Evolutionary conservation across 495 filamentous ascomycete genomes (phyloP), one percentile per base, ranked within the genome.

Genomic region (Friedmanniomyces endolithicus): DNA sequence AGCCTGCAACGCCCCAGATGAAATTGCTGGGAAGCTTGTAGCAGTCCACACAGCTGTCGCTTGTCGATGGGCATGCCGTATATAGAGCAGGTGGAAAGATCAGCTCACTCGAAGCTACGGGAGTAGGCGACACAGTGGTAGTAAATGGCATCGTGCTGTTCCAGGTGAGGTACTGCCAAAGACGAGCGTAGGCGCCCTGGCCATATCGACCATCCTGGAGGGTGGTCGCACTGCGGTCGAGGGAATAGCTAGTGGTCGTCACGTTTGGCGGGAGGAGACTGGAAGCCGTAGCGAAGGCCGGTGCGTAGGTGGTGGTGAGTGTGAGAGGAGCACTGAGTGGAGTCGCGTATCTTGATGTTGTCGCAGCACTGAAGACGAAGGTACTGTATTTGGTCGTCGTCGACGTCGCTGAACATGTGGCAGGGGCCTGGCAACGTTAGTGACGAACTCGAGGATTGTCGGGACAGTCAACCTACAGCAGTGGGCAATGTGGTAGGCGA

Each of bases 1-100:
- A 50, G 24, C 62, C 56, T 14, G 66, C 66, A 0, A 65, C 65
- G 20, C 65, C 67, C 48, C 63, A 64, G n/a, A 29, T 56, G 60
- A 69, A 69, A 43, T 59, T 53, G 9, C 37, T 45, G 0, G 65
- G 67, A 19, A 56, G 55, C 20, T 53, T 48, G 44, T 58, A 58
- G 44, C 56, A 54, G 19, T 53, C 50, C 3, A 48, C 11, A 24
- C 53, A 50, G 27, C 16, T 23, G 20, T 39, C 44, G n/a, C 22
- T 29, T 6, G 39, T 7, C 3, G 22, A 45, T 9, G 43, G 44
- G 17, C 44, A 56, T 23, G 43, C 33, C 17, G 53, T 48, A 22
- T 56, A 49, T 7, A 56, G 20, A 24, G 53, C 33, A 2, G 35
- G 50, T 8, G 44, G 44, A 16, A 16, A 47, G 11, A 47, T 20